Conservation (phyloP, 179 eudicot genomes). For the Gypsophila paniculata region DNA sequence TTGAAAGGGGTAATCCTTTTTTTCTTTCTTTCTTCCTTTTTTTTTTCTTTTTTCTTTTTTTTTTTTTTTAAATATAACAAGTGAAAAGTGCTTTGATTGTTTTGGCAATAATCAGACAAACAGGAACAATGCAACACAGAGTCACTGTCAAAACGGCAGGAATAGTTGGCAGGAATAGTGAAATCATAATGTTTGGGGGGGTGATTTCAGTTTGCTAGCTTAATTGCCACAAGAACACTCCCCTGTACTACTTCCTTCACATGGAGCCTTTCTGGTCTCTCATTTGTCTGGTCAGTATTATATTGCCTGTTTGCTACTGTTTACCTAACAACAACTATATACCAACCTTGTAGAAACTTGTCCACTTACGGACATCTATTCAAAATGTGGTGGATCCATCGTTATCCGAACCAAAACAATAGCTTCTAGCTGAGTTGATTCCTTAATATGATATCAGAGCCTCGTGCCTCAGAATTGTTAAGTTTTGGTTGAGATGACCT, state of each 20-base stretch:
- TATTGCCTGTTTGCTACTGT: not conserved
- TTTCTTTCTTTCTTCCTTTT: too few relatives aligned
- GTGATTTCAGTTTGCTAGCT: conserved; percentile 9
- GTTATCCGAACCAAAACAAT: too few relatives aligned
- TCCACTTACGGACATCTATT: not conserved
- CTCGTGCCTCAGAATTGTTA: too few relatives aligned
- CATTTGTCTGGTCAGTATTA: conserved; percentile 21
- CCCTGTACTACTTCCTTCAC: conserved; percentile 17
- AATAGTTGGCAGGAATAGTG: conserved; percentile 8
- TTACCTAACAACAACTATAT: not conserved
- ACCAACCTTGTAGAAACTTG: not conserved
- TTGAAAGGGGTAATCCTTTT: too few relatives aligned
- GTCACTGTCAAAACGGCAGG: conserved; percentile 5
- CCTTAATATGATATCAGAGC: too few relatives aligned
- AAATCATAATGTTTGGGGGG: conserved; percentile 2
- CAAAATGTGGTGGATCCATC: too few relatives aligned
- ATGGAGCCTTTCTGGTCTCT: conserved; percentile 16
- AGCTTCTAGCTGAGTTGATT: too few relatives aligned
- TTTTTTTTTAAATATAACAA: too few relatives aligned
- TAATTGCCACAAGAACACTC: conserved; percentile 14
- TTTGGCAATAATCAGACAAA: conserved; percentile 14
- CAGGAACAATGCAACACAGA: conserved; percentile 1
- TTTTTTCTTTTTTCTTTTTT: too few relatives aligned
- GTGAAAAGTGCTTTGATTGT: not conserved
- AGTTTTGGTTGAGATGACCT: too few relatives aligned